Conservation (phyloP, 768 basidiomycete genomes). For the Fomitopsis pulvina region DNA sequence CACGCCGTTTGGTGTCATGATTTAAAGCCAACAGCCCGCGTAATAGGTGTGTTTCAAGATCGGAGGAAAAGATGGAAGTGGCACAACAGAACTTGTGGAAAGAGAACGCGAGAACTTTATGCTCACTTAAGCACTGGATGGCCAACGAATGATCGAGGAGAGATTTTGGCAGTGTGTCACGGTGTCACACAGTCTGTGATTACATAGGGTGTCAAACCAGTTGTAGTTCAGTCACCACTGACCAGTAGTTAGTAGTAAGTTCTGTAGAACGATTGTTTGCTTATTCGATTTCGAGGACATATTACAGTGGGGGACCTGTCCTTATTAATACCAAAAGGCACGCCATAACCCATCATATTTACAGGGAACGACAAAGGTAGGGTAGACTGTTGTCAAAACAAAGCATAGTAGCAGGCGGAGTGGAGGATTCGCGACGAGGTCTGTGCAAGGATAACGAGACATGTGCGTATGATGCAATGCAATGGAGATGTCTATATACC, state of each 20-base stretch:
- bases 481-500: constrained; percentile 14
- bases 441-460: constrained; percentile 5
- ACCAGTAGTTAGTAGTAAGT: too few relatives aligned
- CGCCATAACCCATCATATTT: neutral
- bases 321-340: neutral
- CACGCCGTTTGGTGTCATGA: constrained; percentile 3
- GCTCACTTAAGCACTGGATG: neutral
- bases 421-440: constrained; percentile 16
- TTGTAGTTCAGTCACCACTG: too few relatives aligned
- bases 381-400: constrained; percentile 7
- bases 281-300: constrained; percentile 3
- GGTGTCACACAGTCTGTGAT: neutral
- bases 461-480: constrained; percentile 11
- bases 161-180: constrained; percentile 3
- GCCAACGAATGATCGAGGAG: neutral
- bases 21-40: neutral
- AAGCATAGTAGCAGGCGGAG: constrained; percentile 16
- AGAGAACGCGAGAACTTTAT: neutral
- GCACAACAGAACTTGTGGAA: neutral
- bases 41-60: neutral
- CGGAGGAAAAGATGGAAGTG: neutral
- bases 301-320: too few relatives aligned
- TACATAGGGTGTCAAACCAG: too few relatives aligned
- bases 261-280: too few relatives aligned
- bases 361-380: constrained; percentile 17